Evolutionary conservation across 148 eudicot genomes (phyloP), one percentile per base, ranked within the genome.

Genomic region (Cornus suecica): DNA sequence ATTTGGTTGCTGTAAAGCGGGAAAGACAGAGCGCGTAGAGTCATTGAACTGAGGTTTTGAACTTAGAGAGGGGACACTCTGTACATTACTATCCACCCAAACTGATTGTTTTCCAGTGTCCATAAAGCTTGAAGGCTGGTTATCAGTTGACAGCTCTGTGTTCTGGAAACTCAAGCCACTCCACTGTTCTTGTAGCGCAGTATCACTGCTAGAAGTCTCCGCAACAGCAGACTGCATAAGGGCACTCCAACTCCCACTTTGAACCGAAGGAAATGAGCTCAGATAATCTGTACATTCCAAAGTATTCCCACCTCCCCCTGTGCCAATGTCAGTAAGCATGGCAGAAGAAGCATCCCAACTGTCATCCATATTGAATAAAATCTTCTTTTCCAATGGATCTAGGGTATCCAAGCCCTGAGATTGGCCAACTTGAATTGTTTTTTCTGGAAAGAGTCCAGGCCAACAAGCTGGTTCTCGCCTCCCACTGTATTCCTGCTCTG

Each of bases 221-320:
- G 83, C 90, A 56, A 89, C 96, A 84, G 96, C 96, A 83, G 91
- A 86, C 74, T 91, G 92, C 96, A 91, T 91, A 60, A 89, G 90
- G 71, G 92, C 96, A 76, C 96, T 91, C 96, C 92, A 87, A 75
- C 88, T 91, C 76, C 95, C 95, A 84, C 88, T 87, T 74, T 88
- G 94, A 41, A 80, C 51, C 14, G 90, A 85, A 69, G 86, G 86
- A 79, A 83, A 80, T 32, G 65, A 82, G 51, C 67, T 76, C 66
- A 62, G 26, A 61, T 78, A 70, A 67, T 79, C 81, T 14, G 79
- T 48, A 45, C 56, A n/a, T 27, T 80, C 85, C 61, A 64, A 58
- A 4, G 66, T 68, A 78, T 70, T 77, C 58, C 24, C 73, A 67
- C 64, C 63, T 30, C 79, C 79, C 76, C 64, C 91, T 28, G 75